Base-by-base conservation (phyloP, 2,329 filamentous ascomycete genomes). In the Xylaria multiplex region DNA sequence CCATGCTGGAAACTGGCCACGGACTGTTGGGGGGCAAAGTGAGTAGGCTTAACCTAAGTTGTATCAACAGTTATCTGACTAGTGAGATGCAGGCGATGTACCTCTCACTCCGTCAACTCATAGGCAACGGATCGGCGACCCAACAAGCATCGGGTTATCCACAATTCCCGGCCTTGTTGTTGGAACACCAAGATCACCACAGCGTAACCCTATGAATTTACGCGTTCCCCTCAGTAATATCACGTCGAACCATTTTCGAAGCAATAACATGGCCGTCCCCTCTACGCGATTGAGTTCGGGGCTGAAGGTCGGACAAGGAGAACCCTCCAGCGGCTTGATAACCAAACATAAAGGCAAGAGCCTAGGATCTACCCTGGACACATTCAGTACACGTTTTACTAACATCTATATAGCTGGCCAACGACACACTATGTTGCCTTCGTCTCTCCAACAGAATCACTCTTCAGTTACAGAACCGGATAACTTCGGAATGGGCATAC, bases 61-160 rank as follows among this genome's bases (percentile, higher is more conserved):
- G 7, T 52, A 27, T 37, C 13, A 16, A 57, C 46, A 27, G 2
- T 14, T 11, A 22, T 9, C 42, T 62, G 3, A 64, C 70, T 71
- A 19, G 65, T 16, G 48, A 22, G 14, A 9, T 16, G 30, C 30
- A 79, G 77, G 65, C 6, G 74, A 75, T 27, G 42, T 77, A 14
- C 75, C 77, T n/a, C 43, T 76, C 35, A 79, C 78, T 0, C 77
- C 78, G 19, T 76, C 77, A 11, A 75, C 72, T 30, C 73, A 79
- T 69, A 72, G 75, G n/a, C 73, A 75, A 67, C 72, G 76, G n/a
- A 30, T 77, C 19, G 73, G 69, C 16, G 71, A 73, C 30, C 53
- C 67, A 22, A 57, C 57, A 24, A 64, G 70, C 14, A 64, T 76
- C 27, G 75, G 75, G 14, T 52, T 79, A 32, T 73, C 77, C 22